Evolutionary conservation across 352 stramenopile genomes (phyloP).

Genomic region (Pythium sp.): DNA sequence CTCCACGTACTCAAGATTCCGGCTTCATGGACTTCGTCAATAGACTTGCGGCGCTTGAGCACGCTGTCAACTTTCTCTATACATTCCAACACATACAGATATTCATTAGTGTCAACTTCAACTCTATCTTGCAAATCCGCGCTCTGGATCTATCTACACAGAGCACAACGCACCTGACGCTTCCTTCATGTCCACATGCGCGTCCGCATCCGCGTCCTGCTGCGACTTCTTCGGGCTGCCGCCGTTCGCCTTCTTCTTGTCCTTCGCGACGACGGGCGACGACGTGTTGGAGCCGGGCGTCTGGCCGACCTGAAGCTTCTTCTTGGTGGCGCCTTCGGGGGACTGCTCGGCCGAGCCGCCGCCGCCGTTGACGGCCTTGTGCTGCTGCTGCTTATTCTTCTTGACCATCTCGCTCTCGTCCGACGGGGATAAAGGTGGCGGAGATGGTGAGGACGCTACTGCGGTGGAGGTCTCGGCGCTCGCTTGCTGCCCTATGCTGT

Average conservation of each 20-base stretch:
- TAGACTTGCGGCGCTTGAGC: constrained; percentile 41
- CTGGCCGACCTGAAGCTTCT: constrained; percentile 6
- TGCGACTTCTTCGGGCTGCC: constrained; percentile 32
- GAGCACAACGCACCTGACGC: constrained; percentile 21
- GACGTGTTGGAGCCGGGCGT: constrained; percentile 19
- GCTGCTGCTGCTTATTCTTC: constrained; percentile 51
- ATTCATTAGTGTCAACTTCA: not conserved
- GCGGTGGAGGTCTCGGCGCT: constrained; percentile 17
- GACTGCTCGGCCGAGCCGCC: constrained; percentile 16
- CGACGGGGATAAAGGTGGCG: not conserved
- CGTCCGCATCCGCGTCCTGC: constrained; percentile 13
- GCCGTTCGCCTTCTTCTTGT: constrained; percentile 21
- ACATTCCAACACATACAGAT: not conserved
- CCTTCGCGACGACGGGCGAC: constrained; percentile 13
- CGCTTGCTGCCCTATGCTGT: constrained; percentile 35
- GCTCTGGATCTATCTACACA: not conserved
- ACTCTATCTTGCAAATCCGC: not conserved
- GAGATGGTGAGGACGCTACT: not conserved
- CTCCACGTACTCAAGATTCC: constrained; percentile 38
- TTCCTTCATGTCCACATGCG: constrained; percentile 32
- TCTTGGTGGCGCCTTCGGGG: constrained; percentile 13
- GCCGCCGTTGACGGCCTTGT: constrained; percentile 17
- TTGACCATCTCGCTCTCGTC: constrained; percentile 44
- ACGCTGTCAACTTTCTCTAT: constrained; percentile 39
- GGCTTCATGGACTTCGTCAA: constrained; percentile 44